These are phyloP conservation scores for Angophora floribunda DNA, from an alignment of 345 rosid genomes.

Conservation along the genomic window DNA sequence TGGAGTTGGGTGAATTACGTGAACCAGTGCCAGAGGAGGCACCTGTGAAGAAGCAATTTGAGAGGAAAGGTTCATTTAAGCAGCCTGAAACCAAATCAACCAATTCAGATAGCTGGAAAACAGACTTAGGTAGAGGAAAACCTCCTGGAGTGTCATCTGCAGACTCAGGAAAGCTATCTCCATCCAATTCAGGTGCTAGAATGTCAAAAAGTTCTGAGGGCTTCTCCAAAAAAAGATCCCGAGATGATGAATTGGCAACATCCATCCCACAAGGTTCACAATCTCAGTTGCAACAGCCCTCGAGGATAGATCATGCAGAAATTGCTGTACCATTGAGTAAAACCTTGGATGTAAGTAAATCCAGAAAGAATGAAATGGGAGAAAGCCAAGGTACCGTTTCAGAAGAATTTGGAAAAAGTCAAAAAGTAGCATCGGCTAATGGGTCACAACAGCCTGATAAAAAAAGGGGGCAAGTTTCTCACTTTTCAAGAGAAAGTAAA, in stretches of 20 bases:
- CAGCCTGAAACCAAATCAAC: slow-evolving; percentile 42
- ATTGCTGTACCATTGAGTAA: slow-evolving; percentile 27
- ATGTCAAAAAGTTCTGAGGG: not conserved
- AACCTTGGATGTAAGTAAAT: slow-evolving; percentile 39
- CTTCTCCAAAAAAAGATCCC: slow-evolving; percentile 23
- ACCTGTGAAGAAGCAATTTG: slow-evolving; percentile 38
- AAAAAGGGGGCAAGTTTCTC: slow-evolving; percentile 39
- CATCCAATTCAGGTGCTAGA: slow-evolving; percentile 28
- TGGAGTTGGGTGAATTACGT: slow-evolving; percentile 95
- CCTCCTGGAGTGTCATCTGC: slow-evolving; percentile 33
- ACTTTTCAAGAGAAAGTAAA: slow-evolving; percentile 39
- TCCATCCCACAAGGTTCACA: slow-evolving; percentile 25
- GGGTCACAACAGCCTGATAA: slow-evolving; percentile 36
- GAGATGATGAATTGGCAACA: slow-evolving; percentile 38
- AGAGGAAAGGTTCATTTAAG: slow-evolving; percentile 53
- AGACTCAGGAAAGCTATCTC: slow-evolving; percentile 43
- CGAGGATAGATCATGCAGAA: slow-evolving; percentile 34
- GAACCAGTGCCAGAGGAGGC: slow-evolving; percentile 52
- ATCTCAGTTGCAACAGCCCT: slow-evolving; percentile 36
- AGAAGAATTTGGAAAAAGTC: slow-evolving; percentile 67
- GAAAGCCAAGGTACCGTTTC: slow-evolving; percentile 29
- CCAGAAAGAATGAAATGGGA: slow-evolving; percentile 37
- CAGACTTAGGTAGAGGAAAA: slow-evolving; percentile 47
- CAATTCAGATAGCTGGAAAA: slow-evolving; percentile 43
- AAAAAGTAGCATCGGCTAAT: slow-evolving; percentile 28